Evolutionary conservation across 2,329 filamentous ascomycete species (phyloP), one percentile per base, ranked within the genome.

Genomic region (Penicillium sp.): DNA sequence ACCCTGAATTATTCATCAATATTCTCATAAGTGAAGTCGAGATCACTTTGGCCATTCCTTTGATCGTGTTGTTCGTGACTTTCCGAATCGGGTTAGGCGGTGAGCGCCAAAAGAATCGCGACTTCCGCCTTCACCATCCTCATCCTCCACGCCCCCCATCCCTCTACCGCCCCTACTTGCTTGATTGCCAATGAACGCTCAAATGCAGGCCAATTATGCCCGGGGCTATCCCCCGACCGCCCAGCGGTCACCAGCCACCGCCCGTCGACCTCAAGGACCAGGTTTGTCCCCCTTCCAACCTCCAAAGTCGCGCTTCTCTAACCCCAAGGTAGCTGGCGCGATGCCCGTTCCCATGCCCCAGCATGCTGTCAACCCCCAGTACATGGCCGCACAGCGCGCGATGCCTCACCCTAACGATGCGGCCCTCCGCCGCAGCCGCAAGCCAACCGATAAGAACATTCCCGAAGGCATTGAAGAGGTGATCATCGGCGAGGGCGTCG

Each of bases 401-500:
- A 75, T 76, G 64, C 64, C 74, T 38, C 75, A 76, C 49, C 74
- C 75, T 28, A 77, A 75, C 35, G 78, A 80, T 49, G 73, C 75
- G 65, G 88, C 90, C 50, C 92, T 93, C 77, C 88, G 93, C 64
- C 88, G 92, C 69, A 92, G 91, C 73, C 88, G 89, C 74, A 96
- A 94, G 79, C 95, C 95, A 1, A 97, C 93, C 61, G 95, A 99
- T 79, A 96, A 92, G 84, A 95, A 92, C 71, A 88, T 99, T 28
- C 93, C 95, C 42, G 93, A 98, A 67, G 93, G 92, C 59, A 85
- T 97, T 49, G 93, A 96, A 70, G 89, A 92, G 53, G 86, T 90
- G 66, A 87, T 92, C 64, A 88, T 96, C 66, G 92, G 91, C 65
- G 91, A 96, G 76, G 89, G 90, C 42, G 92, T 90, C 49, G 84